Base-by-base conservation (phyloP, 1,139 yeast genomes). In the Candida neerlandica region DNA sequence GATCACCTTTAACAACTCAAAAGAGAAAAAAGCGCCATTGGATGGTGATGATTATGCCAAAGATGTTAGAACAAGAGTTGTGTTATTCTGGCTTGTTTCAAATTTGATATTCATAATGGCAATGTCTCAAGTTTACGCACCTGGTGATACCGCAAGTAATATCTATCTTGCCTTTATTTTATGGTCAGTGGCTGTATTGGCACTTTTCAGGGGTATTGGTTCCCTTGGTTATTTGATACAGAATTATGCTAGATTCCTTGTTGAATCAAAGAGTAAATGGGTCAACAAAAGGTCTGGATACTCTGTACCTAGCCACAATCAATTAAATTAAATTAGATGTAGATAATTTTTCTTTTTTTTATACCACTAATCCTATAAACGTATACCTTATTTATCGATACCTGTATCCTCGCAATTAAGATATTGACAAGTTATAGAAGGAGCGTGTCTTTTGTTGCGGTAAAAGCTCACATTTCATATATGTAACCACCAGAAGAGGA, bases 31-130 rank as follows among this genome's bases (percentile, higher is more conserved):
- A 54, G 53, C 56, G 11, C 60, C 58, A 14, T 71, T 79, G 51
- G 85, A 80, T 52, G 86, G 87, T 39, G 96, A 89, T 60, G 99
- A 94, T 66, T 92, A 94, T 65, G 96, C 95, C 61, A 84, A 96
- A 63, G 96, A 91, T 65, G 89, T 94, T 29, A 83, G 99, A 71
- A 89, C 98, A 1, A 81, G 94, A 55, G 97, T 94, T 43, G 98
- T 94, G n/a, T 80, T 92, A 61, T 71, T 84, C 7, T 94, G 99
- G 99, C 80, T 94, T 80, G 75, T 91, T 47, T 74, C 88, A 30
- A 94, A 94, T 65, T 74, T 89, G 60, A 67, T 94, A 21, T 76
- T 94, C 58, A 85, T 89, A 37, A 84, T 92, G 91, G 82, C 95
- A 11, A 87, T 94, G 73, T 80, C 91, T 12, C 96, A 92, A 67